Percentiles rank a stretch among this genome's conserved stretches.
phyloP scores from a whole-genome alignment of 179 eudicot genomes.

The Silene noctiflora region DNA sequence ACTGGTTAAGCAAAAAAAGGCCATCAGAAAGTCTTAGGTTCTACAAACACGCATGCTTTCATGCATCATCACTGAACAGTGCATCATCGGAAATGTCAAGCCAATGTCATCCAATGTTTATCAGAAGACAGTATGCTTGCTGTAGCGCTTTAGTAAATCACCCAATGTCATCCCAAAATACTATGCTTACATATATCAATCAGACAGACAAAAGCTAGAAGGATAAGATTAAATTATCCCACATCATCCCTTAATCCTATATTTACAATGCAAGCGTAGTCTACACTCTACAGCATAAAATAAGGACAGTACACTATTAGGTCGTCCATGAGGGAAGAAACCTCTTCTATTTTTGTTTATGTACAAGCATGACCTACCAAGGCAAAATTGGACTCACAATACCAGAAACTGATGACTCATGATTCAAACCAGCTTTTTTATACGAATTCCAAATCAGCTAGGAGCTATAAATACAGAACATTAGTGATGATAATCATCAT shows the following conservation, averaged over 20 bases:
- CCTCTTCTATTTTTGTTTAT: too few species aligned
- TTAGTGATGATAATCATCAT: neutral
- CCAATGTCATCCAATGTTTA: neutral
- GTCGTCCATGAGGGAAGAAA: too few species aligned
- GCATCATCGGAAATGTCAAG: neutral
- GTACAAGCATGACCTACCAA: too few species aligned
- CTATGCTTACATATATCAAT: neutral
- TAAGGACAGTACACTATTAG: too few species aligned
- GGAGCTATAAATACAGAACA: neutral
- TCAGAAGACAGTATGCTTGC: neutral
- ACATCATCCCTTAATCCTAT: neutral
- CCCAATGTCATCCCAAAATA: neutral
- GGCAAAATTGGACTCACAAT: neutral
- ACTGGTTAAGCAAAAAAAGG: conserved; percentile 14
- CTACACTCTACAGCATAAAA: too few species aligned
- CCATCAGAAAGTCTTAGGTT: conserved; percentile 1
- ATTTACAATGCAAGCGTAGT: neutral
- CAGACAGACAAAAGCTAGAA: neutral
- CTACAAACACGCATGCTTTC: neutral
- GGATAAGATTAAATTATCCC: neutral
- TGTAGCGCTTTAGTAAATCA: neutral
- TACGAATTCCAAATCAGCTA: neutral
- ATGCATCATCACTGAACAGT: conserved; percentile 2
- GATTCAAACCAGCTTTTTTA: neutral
- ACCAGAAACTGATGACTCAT: too few species aligned